Evolutionary conservation across 148 eudicot genomes (phyloP).

Genomic region (Vaccinium myrtillus): DNA sequence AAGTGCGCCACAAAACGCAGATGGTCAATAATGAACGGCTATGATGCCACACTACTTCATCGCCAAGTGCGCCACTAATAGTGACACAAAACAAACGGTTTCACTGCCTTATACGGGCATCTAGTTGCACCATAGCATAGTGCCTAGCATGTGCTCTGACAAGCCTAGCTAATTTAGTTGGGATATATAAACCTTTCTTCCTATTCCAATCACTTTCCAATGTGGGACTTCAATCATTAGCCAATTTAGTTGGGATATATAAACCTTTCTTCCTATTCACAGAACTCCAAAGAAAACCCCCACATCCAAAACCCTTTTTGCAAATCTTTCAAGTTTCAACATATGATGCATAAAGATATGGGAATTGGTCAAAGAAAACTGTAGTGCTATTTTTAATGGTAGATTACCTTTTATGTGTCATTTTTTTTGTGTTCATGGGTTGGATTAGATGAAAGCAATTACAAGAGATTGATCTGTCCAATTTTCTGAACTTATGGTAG

Average conservation of each 20-base stretch:
- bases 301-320: background rate
- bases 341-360: background rate
- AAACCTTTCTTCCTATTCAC: too few relatives aligned
- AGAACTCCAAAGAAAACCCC: too few relatives aligned
- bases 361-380: background rate
- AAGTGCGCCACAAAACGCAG: too few relatives aligned
- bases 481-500: background rate
- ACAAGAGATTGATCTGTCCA: background rate
- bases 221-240: too few relatives aligned
- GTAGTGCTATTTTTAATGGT: background rate
- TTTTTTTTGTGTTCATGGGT: background rate
- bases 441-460: background rate
- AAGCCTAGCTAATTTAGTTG: too few relatives aligned
- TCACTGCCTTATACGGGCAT: background rate
- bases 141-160: too few relatives aligned
- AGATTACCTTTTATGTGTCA: background rate
- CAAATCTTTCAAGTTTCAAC: background rate
- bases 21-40: too few relatives aligned
- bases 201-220: too few relatives aligned
- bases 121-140: background rate
- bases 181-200: too few relatives aligned
- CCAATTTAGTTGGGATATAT: too few relatives aligned
- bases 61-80: too few relatives aligned
- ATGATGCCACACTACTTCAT: too few relatives aligned
- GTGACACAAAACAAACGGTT: background rate